Conservation (phyloP, 2,329 filamentous ascomycete genomes). For the Pezicula radicicola region DNA sequence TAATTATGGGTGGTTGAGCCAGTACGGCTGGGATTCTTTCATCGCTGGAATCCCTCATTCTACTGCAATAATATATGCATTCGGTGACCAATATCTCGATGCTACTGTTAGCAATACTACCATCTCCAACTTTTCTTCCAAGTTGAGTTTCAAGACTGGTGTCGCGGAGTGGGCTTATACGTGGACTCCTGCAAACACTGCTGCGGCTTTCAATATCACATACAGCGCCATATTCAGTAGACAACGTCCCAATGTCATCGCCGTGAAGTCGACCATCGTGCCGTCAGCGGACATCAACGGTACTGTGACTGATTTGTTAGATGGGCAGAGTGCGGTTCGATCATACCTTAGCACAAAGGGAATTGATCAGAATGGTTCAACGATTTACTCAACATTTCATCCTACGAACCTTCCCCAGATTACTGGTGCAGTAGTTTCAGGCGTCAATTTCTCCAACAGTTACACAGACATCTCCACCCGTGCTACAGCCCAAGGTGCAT, state of each 20-base stretch:
- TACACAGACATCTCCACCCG: constrained; percentile 34
- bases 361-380: constrained; percentile 42
- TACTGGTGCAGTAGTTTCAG: constrained; percentile 57
- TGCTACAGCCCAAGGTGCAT: constrained; percentile 26
- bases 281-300: constrained; percentile 49
- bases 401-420: constrained; percentile 60
- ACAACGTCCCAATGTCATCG: constrained; percentile 28
- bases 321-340: constrained; percentile 66
- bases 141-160: constrained; percentile 60
- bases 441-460: constrained; percentile 33
- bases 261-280: constrained; percentile 56
- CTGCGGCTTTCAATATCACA: constrained; percentile 51
- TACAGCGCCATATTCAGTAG: constrained; percentile 56
- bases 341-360: constrained; percentile 56
- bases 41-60: constrained; percentile 71
- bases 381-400: constrained; percentile 63
- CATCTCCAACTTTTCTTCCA: constrained; percentile 58
- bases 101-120: constrained; percentile 55
- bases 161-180: constrained; percentile 61
- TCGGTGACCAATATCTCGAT: constrained; percentile 54
- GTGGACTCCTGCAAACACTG: constrained; percentile 54
- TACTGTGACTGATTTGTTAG: constrained; percentile 63
- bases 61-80: constrained; percentile 55
- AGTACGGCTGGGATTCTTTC: constrained; percentile 68
- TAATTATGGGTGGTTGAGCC: constrained; percentile 66